Conservation (phyloP, 2,329 filamentous ascomycete species). For the Geosmithia flava region DNA sequence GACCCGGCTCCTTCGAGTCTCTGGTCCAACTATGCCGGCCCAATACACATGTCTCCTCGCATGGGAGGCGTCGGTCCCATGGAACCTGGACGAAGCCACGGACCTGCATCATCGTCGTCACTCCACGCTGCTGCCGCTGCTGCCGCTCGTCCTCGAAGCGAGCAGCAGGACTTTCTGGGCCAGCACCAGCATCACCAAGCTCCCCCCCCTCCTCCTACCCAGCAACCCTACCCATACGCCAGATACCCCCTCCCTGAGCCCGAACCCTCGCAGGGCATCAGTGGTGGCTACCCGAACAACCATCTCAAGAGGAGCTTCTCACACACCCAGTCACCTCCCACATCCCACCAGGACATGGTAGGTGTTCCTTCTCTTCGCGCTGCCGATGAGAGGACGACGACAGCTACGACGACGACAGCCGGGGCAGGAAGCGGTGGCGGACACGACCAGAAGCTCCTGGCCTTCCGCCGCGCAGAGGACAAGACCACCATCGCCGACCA, state of each 20-base stretch:
- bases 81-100: conserved; percentile 34
- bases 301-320: conserved; percentile 46
- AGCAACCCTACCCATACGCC: conserved; percentile 30
- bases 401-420: too few relatives aligned
- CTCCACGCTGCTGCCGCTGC: too few relatives aligned
- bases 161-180: conserved; percentile 35
- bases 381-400: too few relatives aligned
- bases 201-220: conserved; percentile 6
- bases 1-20: conserved; percentile 44
- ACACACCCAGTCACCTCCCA: conserved; percentile 42
- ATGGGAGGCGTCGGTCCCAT: conserved; percentile 29
- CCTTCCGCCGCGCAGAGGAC: conserved; percentile 44
- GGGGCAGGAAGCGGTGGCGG: conserved; percentile 21
- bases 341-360: not conserved
- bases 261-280: conserved; percentile 34
- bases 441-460: conserved; percentile 48
- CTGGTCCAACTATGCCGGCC: conserved; percentile 45
- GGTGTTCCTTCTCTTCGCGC: too few relatives aligned
- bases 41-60: conserved; percentile 39
- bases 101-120: conserved; percentile 32
- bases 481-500: conserved; percentile 49
- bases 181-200: too few relatives aligned
- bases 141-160: conserved; percentile 35
- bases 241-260: conserved; percentile 43
- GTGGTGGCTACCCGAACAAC: conserved; percentile 32